Conservation (phyloP, 2,329 filamentous ascomycete species). For the Fusarium secorum region DNA sequence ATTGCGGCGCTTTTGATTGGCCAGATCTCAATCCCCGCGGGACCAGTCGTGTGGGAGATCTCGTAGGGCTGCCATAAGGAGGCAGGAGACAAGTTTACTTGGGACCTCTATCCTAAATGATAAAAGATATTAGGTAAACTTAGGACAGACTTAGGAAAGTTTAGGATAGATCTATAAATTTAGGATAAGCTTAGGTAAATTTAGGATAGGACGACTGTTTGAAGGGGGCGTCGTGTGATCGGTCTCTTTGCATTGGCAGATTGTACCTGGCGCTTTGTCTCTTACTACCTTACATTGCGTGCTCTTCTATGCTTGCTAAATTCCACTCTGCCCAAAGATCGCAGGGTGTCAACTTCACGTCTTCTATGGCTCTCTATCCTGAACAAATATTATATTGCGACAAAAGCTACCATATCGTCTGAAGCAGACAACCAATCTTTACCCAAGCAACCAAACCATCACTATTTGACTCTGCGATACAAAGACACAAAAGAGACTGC, state of each 20-base stretch:
- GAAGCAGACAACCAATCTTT: neutral
- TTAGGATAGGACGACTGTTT: neutral
- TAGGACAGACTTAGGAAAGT: neutral
- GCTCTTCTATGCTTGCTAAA: neutral
- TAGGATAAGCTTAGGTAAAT: neutral
- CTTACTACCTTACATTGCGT: neutral
- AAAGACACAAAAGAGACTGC: neutral
- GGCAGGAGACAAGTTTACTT: neutral
- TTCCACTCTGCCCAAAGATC: neutral
- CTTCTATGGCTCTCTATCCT: neutral
- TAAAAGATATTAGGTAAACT: neutral
- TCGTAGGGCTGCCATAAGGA: neutral
- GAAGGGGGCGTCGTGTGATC: neutral
- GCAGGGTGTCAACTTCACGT: rapidly evolving
- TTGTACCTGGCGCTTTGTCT: neutral
- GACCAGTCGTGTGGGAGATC: neutral
- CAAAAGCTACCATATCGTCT: neutral
- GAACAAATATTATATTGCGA: neutral
- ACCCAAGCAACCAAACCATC: neutral
- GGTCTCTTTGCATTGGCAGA: neutral
- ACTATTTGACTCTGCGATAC: neutral
- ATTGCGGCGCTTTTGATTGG: neutral
- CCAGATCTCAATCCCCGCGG: neutral
- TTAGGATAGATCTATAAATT: neutral
- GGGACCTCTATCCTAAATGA: neutral